Base-by-base conservation (phyloP, 129 eudicot genomes). In the Flaveria trinervia region DNA sequence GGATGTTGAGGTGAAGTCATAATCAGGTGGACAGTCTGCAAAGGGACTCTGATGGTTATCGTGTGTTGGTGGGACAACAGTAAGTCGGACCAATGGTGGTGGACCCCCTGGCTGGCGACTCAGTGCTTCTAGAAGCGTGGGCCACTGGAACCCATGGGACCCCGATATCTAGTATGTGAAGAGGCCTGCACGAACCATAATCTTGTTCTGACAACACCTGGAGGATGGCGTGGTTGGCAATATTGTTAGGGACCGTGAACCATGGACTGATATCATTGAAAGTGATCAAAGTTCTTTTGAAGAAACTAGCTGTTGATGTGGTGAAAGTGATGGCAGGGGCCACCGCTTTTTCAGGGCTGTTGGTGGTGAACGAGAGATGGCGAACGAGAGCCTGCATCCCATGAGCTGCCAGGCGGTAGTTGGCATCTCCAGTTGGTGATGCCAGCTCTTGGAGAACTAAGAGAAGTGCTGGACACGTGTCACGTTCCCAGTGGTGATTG, bases 91-190 rank as follows among this genome's bases (percentile, higher is more conserved):
- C 83, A 88, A 54, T 0, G 95, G 92, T 4, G 97, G 95, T 15
- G 97, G 95, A 2, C 97, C 97, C 1, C 97, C 92, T 2, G 87
- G 73, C 14, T 89, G 87, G 26, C 89, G 84, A 36, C 90, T 77
- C 80, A 91, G 57, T 25, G 90, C 97, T 76, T 89, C 97, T 14
- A 91, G 86, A 55, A 91, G 95, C 1, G 86, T 83, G 23, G 97
- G 97, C 95, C 97, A 91, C 46, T 91, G 97, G 68, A 89, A 83
- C 2, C 97, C 95, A 41, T 91, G 97, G 41, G 95, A 91, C 90
- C 43, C 97, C 97, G 10, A 91, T 87, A 75, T 91, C 97, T 15
- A 91, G 77, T 60, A 91, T 89, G 82, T 91, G 97, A 65, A 91
- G 90, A 49, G 83, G 76, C 25, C 44, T 26, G 9, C 72, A 39